Base-by-base conservation (phyloP, 176 grass and related monocot genomes). In the Ampelocalamus luodianensis region DNA sequence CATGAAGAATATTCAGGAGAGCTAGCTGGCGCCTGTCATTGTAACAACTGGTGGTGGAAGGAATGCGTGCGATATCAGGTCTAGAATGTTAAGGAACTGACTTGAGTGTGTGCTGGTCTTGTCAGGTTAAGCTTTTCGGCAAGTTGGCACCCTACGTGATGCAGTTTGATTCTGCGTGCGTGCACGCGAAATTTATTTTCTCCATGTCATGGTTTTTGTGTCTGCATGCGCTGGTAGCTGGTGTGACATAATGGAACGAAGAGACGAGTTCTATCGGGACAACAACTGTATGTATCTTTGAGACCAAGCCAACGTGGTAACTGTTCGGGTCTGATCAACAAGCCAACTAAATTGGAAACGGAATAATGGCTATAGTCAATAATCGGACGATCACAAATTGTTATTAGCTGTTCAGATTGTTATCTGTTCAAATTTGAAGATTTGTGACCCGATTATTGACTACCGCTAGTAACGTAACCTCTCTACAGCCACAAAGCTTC, bases 1-100 rank as follows among this genome's bases (percentile, higher is more conserved):
- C 53, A 5, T 66, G 64, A 34, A 26, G 79, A 67, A 74, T 50
- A 80, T 80, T 75, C 76, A 74, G 56, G 81, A 48, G 86, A 72
- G 39, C 76, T 18, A 68, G 14, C 22, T 58, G 43, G 37, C 38
- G 51, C 38, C 46, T 29, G 45, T 17, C 45, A 38, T 67, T 80
- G 17, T 34, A 53, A n/a, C n/a, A n/a, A n/a, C n/a, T n/a, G n/a
- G n/a, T n/a, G n/a, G n/a, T n/a, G n/a, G n/a, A n/a, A n/a, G n/a
- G n/a, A n/a, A n/a, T n/a, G n/a, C n/a, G n/a, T n/a, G n/a, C n/a
- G n/a, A n/a, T n/a, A n/a, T n/a, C n/a, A n/a, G n/a, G n/a, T n/a
- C n/a, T n/a, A 29, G 36, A 37, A 66, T 66, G 61, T n/a, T 37
- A 11, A 34, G 26, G 42, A 34, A 50, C 43, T 66, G 17, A 65